Evolutionary conservation across 257 asterid species (phyloP), one percentile per base, ranked within the genome.

Genomic region (Thymus mandschuricus): DNA sequence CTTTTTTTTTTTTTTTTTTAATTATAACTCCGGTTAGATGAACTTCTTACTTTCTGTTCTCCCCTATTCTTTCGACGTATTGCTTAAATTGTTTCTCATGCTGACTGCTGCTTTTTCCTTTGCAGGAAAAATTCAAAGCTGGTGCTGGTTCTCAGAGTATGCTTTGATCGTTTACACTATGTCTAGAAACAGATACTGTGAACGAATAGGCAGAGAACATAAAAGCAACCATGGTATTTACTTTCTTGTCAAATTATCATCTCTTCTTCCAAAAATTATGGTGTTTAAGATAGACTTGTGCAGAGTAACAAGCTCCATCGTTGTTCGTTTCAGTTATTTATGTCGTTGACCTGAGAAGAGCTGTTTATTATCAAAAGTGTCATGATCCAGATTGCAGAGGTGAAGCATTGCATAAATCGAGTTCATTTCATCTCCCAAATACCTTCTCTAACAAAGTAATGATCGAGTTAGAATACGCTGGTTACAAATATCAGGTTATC

Each of bases 341-440:
- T 72, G 90, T 91, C 5, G 91, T 89, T 72, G 98, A 93, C 72
- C 81, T 93, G 68, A 85, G 86, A 83, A 87, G 86, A 87, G 89
- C 81, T n/a, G 86, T 55, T 82, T 93, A 89, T 81, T 91, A 93
- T 72, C 97, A 93, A 78, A 93, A 93, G 83, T 93, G 98, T 62
- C 89, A 94, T 29, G 98, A 94, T 81, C 98, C 97, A 72, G 98
- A 94, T 68, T 94, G 97, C 86, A 83, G 87, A 89, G 98, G 98
- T 93, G 74, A 73, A 50, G 35, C 64, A 44, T 50, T 35, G 33
- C 21, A 10, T 5, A 56, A 12, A 15, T 68, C 1, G 15, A 30
- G 43, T 45, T 50, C 56, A 33, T 21, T 52, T 71, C 65, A 58
- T 69, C 44, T 13, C 41, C 12, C 8, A 62, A 64, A 29, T 35